Evolutionary conservation across 2,329 filamentous ascomycete species (phyloP), one percentile per base, ranked within the genome.

Genomic region (Hymenoscyphus salicellus): DNA sequence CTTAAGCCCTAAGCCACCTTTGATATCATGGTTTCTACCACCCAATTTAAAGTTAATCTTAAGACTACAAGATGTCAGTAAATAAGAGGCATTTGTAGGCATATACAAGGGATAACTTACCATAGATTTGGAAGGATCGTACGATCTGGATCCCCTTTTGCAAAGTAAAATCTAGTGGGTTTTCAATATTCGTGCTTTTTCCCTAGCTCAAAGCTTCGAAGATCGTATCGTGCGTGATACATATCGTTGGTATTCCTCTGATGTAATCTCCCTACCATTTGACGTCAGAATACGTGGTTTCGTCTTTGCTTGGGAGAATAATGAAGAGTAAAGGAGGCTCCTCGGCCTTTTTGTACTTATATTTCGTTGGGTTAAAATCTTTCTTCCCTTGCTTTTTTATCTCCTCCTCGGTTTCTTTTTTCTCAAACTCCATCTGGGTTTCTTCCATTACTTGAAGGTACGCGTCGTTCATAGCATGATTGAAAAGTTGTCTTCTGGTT

Each of bases 1-100:
- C 36, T 87, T 81, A 0, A 91, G 79, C 1, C 80, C 81, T 4
- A 88, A 77, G 16, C 86, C 72, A 14, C 76, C 65, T 1, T 74
- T 73, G 0, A 96, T 78, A 14, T 77, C 76, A 74, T 95, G 91
- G 72, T 93, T 93, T 16, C 81, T 75, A 0, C 90, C 90, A 0
- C 89, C 89, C 17, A 86, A 79, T 75, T 94, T 95, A 62, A 93
- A 79, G 72, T 96, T 96, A 76, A 93, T 82, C 77, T 92, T 96
- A 61, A 96, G 79, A 0, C 81, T 86, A 5, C 14, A 5, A 23
- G 2, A 30, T 32, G 16, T 58, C n/a, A 36, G 16, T 8, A 36
- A 36, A 30, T 36, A 16, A 11, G 17, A 38, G 4, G 16, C 3
- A 33, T 33, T 33, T 30, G 6, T n/a, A 30, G 28, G 28, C 28